Percentiles rank a stretch among this genome's conserved stretches.
Conservation (phyloP, 2,329 filamentous ascomycete genomes). For the Calonectria pseudoturangicola region DNA sequence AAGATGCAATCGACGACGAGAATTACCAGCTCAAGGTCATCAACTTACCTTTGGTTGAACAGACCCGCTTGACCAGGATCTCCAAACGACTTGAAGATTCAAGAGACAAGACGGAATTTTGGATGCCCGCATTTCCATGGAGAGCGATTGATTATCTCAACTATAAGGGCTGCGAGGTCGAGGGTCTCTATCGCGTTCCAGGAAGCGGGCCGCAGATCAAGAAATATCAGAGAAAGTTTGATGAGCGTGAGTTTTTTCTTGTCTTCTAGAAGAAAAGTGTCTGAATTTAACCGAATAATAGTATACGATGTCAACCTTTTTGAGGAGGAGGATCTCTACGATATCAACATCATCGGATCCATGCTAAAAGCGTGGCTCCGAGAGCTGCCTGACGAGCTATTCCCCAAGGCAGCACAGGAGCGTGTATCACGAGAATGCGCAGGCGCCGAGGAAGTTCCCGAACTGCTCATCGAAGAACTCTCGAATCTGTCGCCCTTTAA, state of each 20-base stretch:
- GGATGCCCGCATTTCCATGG: constrained; percentile 98
- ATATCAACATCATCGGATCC: constrained; percentile 96
- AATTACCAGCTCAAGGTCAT: constrained; percentile 91
- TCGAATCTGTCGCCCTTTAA: constrained; percentile 97
- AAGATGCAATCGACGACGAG: constrained; percentile 83
- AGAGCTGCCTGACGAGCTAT: constrained; percentile 94
- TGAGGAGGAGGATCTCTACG: constrained; percentile 89
- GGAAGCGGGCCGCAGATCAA: constrained; percentile 93
- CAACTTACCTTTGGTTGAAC: constrained; percentile 89
- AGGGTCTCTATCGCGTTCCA: constrained; percentile 93
- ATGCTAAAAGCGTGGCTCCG: constrained; percentile 98
- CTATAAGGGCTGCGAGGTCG: constrained; percentile 94
- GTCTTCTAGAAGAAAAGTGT: background rate
- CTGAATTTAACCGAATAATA: constrained; percentile 56
- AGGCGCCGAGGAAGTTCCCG: constrained; percentile 86
- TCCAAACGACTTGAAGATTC: constrained; percentile 92
- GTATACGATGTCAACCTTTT: constrained; percentile 94
- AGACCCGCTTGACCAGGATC: constrained; percentile 92
- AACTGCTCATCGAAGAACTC: constrained; percentile 91
- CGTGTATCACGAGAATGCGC: constrained; percentile 87
- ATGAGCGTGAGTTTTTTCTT: constrained; percentile 76
- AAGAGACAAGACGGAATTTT: constrained; percentile 96
- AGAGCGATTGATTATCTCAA: constrained; percentile 97
- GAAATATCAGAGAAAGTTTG: constrained; percentile 94
- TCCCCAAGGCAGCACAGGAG: constrained; percentile 89